These are phyloP conservation scores for Protea cynaroides DNA, from an alignment of 164 flowering plant genomes.

Conservation along the genomic window DNA sequence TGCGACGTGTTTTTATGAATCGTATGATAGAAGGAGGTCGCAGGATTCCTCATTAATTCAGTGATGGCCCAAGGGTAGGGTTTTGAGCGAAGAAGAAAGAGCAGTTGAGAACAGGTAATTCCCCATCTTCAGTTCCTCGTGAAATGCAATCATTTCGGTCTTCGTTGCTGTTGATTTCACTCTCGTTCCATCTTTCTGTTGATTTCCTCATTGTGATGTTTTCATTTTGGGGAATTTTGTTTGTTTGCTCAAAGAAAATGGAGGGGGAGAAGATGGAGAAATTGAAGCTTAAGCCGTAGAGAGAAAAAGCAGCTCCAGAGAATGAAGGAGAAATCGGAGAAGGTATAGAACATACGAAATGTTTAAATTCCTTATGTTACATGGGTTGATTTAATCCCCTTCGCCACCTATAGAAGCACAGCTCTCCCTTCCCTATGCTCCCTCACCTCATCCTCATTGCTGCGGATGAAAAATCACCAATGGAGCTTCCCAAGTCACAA, in stretches of 20 bases:
- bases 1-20: conserved; percentile 14
- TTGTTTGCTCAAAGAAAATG: conserved; percentile 38
- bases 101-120: conserved; percentile 57
- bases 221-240: not conserved
- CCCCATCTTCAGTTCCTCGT: not conserved
- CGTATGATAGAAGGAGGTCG: conserved; percentile 36
- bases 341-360: conserved; percentile 3
- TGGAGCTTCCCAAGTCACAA: no score
- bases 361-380: no score
- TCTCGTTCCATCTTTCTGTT: not conserved
- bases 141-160: not conserved
- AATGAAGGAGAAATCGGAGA: conserved; percentile 22
- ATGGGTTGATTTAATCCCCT: no score
- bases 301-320: conserved; percentile 38
- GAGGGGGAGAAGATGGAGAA: conserved; percentile 55
- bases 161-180: not conserved
- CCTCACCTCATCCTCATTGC: no score
- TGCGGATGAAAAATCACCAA: no score
- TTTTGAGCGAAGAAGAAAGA: conserved; percentile 55
- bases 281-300: conserved; percentile 33
- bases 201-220: not conserved
- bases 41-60: conserved; percentile 34
- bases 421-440: no score
- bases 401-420: no score
- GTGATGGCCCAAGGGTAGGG: conserved; percentile 38